phyloP scores from a whole-genome alignment of 805 yeast genomes.

The Lachancea sp. region DNA sequence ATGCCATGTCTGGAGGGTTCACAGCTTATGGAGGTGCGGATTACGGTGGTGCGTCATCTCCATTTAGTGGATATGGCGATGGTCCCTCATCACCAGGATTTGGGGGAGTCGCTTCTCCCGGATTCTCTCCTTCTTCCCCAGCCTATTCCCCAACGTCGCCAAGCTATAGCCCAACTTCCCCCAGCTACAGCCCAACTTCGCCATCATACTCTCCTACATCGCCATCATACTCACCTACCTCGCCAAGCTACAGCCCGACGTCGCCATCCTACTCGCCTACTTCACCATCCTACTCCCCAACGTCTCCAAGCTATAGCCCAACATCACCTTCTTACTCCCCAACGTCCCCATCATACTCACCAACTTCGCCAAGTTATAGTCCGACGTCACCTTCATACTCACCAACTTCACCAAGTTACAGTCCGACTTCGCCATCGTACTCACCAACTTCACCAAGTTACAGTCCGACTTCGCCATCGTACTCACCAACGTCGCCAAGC shows the following conservation, averaged over 20 bases:
- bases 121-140: slow-evolving; percentile 72
- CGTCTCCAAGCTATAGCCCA: slow-evolving; percentile 65
- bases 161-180: slow-evolving; percentile 69
- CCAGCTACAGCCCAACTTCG: slow-evolving; percentile 52
- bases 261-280: slow-evolving; percentile 47
- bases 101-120: slow-evolving; percentile 54
- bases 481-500: slow-evolving; percentile 45
- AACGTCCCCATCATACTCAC: slow-evolving; percentile 51
- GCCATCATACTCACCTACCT: slow-evolving; percentile 50
- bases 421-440: slow-evolving; percentile 65
- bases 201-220: slow-evolving; percentile 62
- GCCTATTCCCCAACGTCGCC: slow-evolving; percentile 79
- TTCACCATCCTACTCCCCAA: slow-evolving; percentile 61
- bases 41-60: slow-evolving; percentile 53
- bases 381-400: slow-evolving; percentile 42
- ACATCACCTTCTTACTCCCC: slow-evolving; percentile 44
- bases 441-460: slow-evolving; percentile 59
- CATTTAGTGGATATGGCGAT: slow-evolving; percentile 41
- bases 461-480: slow-evolving; percentile 59
- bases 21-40: slow-evolving; percentile 82
- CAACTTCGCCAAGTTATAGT: slow-evolving; percentile 49
- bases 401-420: slow-evolving; percentile 60
- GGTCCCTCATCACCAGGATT: slow-evolving; percentile 59
- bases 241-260: slow-evolving; percentile 49
- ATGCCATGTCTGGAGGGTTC: slow-evolving; percentile 72